Percentiles rank a stretch among this genome's conserved stretches.
These are phyloP conservation scores for Colletotrichum musicola DNA, from an alignment of 2,329 filamentous ascomycete species.

Conservation along the genomic window DNA sequence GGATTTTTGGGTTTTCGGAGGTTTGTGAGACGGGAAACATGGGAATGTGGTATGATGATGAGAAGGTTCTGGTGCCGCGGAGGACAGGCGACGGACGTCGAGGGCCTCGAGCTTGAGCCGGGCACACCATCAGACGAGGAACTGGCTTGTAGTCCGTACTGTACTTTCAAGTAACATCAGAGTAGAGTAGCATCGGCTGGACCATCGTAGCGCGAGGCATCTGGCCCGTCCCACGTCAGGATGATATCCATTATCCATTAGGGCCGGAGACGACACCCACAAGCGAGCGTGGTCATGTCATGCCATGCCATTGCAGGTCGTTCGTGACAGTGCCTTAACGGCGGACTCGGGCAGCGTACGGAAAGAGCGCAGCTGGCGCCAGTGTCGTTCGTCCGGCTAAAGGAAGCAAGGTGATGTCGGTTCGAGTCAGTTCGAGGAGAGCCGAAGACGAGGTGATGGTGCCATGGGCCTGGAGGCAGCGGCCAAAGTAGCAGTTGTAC, in stretches of 20 bases:
- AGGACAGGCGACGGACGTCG: constrained; percentile 3
- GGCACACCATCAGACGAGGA: too few relatives aligned
- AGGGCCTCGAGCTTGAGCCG: neutral
- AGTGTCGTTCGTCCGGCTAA: constrained; percentile 11
- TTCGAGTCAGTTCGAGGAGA: constrained; percentile 7
- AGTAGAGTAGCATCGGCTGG: too few relatives aligned
- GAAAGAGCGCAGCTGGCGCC: constrained; percentile 6
- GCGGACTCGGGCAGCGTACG: neutral
- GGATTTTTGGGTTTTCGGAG: constrained; percentile 11
- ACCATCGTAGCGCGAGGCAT: neutral
- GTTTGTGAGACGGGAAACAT: constrained; percentile 19
- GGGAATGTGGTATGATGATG: constrained; percentile 27
- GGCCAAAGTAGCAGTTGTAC: neutral
- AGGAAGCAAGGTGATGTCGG: neutral
- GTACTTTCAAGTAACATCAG: too few relatives aligned
- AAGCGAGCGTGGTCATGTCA: constrained; percentile 3
- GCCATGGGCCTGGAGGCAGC: too few relatives aligned
- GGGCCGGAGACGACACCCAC: constrained; percentile 8
- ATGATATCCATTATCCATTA: neutral
- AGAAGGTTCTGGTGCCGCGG: neutral
- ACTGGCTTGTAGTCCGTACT: too few relatives aligned
- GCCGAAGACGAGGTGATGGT: too few relatives aligned
- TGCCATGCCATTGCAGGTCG: constrained; percentile 23
- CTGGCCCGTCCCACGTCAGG: neutral
- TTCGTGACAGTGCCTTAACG: constrained; percentile 2